Base-by-base conservation (phyloP, 306 rosid species). In the Datisca glomerata region DNA sequence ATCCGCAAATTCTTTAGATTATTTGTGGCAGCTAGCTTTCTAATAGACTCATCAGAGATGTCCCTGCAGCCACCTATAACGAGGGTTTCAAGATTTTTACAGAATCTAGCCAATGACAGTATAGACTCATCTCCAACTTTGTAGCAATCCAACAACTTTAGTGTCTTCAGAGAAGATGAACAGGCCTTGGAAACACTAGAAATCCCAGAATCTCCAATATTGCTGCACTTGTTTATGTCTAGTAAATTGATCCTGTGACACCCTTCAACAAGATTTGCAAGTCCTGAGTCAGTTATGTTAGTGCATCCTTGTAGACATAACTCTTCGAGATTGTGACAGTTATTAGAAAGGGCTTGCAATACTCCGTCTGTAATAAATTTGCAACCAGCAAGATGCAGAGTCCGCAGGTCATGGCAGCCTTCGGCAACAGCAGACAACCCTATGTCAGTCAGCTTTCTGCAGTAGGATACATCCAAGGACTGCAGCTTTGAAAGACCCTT, bases 121-220 rank as follows among this genome's bases (percentile, higher is more conserved):
- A 89, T 68, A 48, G 84, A 63, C 22, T 55, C 47, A 6, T 89
- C 91, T 50, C 86, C 87, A 21, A 84, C 53, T 64, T 51, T 84
- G 66, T 68, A 65, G 76, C 98, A 89, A 65, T 89, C 95, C 66
- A 89, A 75, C 58, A 84, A 47, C 60, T 80, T 89, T 22, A 89
- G 66, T 3, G 84, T 80, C 69, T 61, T 72, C 41, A 89, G 69
- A 20, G 84, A 80, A 62, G 78, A 51, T 7, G 81, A 71, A 43
- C 81, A 80, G 10, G 86, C 79, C 70, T 47, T 64, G 6, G 78
- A 63, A 36, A 89, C 64, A 47, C 68, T 64, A 3, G 75, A 74
- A 56, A 89, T 71, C 18, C 98, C 98, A 18, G 48, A 31, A 58
- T 89, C 91, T 43, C 93, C 74, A 12, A 84, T 52, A 15, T 72